A percentile compares a stretch with the other conserved stretches of the same genome.
Conservation (phyloP, 352 stramenopile genomes). For the Albugo laibachii region DNA sequence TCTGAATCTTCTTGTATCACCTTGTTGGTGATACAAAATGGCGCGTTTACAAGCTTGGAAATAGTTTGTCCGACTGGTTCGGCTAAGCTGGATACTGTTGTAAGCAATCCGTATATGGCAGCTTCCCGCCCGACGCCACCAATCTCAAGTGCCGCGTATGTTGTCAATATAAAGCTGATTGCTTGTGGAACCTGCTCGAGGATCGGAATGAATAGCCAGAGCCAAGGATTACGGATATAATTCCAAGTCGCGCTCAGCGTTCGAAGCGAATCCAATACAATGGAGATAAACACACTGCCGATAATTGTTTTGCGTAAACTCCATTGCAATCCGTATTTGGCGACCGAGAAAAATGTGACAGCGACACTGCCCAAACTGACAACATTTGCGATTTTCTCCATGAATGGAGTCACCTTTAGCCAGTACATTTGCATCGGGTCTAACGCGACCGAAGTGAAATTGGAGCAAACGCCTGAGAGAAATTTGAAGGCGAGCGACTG, state of each 20-base stretch:
- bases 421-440: slow-evolving; percentile 18
- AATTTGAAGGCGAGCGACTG: slow-evolving; percentile 34
- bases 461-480: slow-evolving; percentile 20
- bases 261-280: slow-evolving; percentile 20
- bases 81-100: slow-evolving; percentile 27
- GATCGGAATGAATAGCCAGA: slow-evolving; percentile 27
- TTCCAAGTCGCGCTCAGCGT: slow-evolving; percentile 37
- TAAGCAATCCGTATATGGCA: slow-evolving; percentile 28
- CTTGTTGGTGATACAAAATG: slow-evolving; percentile 23
- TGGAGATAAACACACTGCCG: slow-evolving; percentile 18
- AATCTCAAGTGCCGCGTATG: slow-evolving; percentile 30
- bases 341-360: slow-evolving; percentile 18
- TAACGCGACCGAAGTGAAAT: slow-evolving; percentile 13
- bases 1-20: slow-evolving; percentile 23
- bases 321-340: slow-evolving; percentile 28
- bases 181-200: slow-evolving; percentile 20
- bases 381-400: slow-evolving; percentile 10
- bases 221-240: slow-evolving; percentile 26
- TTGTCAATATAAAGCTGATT: slow-evolving; percentile 32
- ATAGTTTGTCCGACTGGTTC: slow-evolving; percentile 21
- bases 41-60: slow-evolving; percentile 26
- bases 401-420: slow-evolving; percentile 15
- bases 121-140: slow-evolving; percentile 31
- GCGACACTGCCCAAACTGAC: slow-evolving; percentile 13
- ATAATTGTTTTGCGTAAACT: slow-evolving; percentile 28